These are phyloP conservation scores for Rhizopogon vesiculosus DNA, from an alignment of 768 basidiomycete species.

Conservation along the genomic window DNA sequence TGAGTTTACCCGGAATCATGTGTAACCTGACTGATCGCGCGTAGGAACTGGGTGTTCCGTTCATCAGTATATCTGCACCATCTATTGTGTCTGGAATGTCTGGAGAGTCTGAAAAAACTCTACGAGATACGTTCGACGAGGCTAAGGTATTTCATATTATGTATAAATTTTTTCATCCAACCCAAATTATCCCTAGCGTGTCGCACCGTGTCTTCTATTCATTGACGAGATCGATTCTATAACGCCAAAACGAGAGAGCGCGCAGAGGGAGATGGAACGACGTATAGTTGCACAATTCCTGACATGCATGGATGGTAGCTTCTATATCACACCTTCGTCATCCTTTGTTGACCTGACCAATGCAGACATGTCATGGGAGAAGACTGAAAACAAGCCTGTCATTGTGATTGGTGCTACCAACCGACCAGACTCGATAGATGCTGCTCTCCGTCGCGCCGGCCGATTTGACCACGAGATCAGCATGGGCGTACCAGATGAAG, in stretches of 20 bases:
- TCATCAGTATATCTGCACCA: constrained; percentile 92
- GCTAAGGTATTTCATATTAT: constrained; percentile 61
- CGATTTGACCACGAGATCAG: constrained; percentile 97
- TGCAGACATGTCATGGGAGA: constrained; percentile 96
- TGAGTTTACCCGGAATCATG: constrained; percentile 32
- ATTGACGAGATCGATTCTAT: constrained; percentile 99
- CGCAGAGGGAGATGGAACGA: constrained; percentile 97
- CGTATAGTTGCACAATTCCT: constrained; percentile 96
- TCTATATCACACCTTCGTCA: background rate
- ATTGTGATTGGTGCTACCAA: constrained; percentile 97
- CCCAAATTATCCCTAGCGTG: constrained; percentile 43
- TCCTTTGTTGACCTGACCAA: background rate
- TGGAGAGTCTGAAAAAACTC: constrained; percentile 95
- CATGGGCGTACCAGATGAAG: constrained; percentile 95
- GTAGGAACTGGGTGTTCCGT: constrained; percentile 89
- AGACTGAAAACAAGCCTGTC: constrained; percentile 87
- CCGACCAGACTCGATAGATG: constrained; percentile 90
- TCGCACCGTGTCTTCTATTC: constrained; percentile 91
- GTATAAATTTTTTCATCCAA: background rate
- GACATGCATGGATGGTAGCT: constrained; percentile 96
- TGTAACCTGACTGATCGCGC: background rate
- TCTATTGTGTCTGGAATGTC: constrained; percentile 98
- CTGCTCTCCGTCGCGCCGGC: constrained; percentile 89
- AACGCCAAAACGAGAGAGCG: constrained; percentile 95
- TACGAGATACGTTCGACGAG: constrained; percentile 95